Conservation (phyloP, 2,329 filamentous ascomycete species). For the Thielaviopsis populi region DNA sequence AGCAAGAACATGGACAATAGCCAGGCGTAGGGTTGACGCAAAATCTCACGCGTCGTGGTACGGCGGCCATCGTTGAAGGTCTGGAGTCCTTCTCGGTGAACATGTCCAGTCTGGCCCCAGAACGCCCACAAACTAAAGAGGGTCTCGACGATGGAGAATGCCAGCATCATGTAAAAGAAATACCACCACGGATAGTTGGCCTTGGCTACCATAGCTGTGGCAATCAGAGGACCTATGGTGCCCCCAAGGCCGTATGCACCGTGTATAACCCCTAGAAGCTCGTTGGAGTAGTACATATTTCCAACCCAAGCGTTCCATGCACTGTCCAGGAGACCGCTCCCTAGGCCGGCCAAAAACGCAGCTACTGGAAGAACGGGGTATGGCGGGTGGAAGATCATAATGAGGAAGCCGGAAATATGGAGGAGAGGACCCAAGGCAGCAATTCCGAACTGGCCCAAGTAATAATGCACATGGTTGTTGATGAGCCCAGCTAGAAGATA, state of each 20-base stretch:
- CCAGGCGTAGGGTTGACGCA: slow-evolving; percentile 49
- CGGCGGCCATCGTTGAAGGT: slow-evolving; percentile 24
- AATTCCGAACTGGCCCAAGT: slow-evolving; percentile 54
- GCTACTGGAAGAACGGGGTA: slow-evolving; percentile 51
- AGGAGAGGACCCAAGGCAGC: slow-evolving; percentile 48
- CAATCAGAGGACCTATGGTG: slow-evolving; percentile 52
- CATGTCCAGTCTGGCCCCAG: slow-evolving; percentile 44
- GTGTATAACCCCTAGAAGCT: slow-evolving; percentile 59
- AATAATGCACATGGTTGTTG: slow-evolving; percentile 50
- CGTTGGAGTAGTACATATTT: slow-evolving; percentile 57
- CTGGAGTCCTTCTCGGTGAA: slow-evolving; percentile 33
- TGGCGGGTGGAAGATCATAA: slow-evolving; percentile 52
- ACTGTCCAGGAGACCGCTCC: slow-evolving; percentile 52
- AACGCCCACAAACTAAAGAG: slow-evolving; percentile 39
- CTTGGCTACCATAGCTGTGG: slow-evolving; percentile 57
- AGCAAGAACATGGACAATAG: slow-evolving; percentile 60
- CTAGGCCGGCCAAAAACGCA: slow-evolving; percentile 52
- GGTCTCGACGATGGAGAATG: slow-evolving; percentile 41
- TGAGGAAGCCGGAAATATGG: slow-evolving; percentile 49
- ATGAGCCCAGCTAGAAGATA: slow-evolving; percentile 47
- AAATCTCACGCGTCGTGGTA: slow-evolving; percentile 31
- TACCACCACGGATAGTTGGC: slow-evolving; percentile 49
- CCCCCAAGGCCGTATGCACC: slow-evolving; percentile 59
- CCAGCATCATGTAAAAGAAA: slow-evolving; percentile 65
- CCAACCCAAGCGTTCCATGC: slow-evolving; percentile 49